Base-by-base conservation (phyloP, 352 stramenopile genomes). In the Phytophthora aleatoria region DNA sequence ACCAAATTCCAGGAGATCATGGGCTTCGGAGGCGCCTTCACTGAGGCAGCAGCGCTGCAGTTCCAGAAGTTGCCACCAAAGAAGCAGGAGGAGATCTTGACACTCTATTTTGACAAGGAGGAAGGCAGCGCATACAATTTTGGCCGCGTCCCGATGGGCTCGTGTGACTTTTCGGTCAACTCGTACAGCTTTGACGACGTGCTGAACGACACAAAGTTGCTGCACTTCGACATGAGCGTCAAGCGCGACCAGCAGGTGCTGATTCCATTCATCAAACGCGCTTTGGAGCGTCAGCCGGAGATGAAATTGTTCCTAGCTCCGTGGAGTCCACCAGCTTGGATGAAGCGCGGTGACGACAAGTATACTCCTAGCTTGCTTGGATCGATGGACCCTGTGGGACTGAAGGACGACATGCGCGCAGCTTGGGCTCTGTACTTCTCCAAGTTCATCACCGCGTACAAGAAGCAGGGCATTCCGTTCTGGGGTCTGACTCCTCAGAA, bases 11-110 rank as follows among this genome's bases (percentile, higher is more conserved):
- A 94, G 64, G 80, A 91, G 59, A 92, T 94, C 44, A 75, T 91
- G 52, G 93, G 93, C 42, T 98, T 98, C 76, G 65, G 92, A n/a
- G 92, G 91, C 2, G 92, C 92, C 2, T 98, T 98, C 69, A 98
- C 92, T 3, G 92, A 98, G 60, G 83, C 90, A 8, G 76, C 92
- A 26, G 83, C 87, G 8, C 74, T 96, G 43, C 89, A 97, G 67
- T 95, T 98, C 58, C 69, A 76, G 3, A 93, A 89, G 51, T 67
- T 98, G 30, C 74, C 90, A 7, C 20, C 20, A 6, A 70, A 79
- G 7, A 86, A 94, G 44, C 89, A 97, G 61, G 79, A 96, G 50
- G 68, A 97, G 59, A 65, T 96, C n/a, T 45, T 97, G 35, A 81
- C 83, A 51, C 71, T 96, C 45, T 97, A 97, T 74, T 98, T 96